Evolutionary conservation across 2,329 filamentous ascomycete species (phyloP).

Genomic region (Aspergillus niger): DNA sequence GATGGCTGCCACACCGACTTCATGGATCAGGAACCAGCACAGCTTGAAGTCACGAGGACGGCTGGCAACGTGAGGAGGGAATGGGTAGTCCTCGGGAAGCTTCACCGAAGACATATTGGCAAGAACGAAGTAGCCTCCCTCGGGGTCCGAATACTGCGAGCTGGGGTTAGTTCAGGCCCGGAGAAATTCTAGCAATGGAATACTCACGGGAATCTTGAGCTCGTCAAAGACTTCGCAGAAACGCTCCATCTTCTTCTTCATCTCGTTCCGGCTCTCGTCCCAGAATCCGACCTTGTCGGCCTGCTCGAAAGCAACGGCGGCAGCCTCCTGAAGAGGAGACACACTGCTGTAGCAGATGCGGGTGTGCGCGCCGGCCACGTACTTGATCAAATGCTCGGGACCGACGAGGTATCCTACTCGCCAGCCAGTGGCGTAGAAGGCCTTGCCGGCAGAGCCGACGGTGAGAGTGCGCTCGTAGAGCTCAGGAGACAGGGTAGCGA

Average conservation of each 20-base stretch:
- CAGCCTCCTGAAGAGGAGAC: slow-evolving; percentile 90
- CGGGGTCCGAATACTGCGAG: slow-evolving; percentile 75
- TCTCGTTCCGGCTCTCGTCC: slow-evolving; percentile 78
- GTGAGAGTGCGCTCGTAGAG: slow-evolving; percentile 86
- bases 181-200: neutral
- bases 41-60: slow-evolving; percentile 93
- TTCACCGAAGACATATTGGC: slow-evolving; percentile 89
- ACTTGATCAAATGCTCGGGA: slow-evolving; percentile 81
- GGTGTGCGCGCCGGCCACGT: slow-evolving; percentile 89
- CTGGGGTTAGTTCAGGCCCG: slow-evolving; percentile 4
- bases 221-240: slow-evolving; percentile 84
- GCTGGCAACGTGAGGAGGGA: slow-evolving; percentile 83
- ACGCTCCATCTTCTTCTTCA: slow-evolving; percentile 82
- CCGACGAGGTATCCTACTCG: slow-evolving; percentile 95
- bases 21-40: slow-evolving; percentile 94
- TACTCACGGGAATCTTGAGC: slow-evolving; percentile 63
- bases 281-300: slow-evolving; percentile 86
- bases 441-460: slow-evolving; percentile 94
- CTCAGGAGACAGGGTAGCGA: slow-evolving; percentile 87
- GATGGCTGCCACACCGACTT: slow-evolving; percentile 92
- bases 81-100: slow-evolving; percentile 79
- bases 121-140: slow-evolving; percentile 96
- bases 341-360: slow-evolving; percentile 95
- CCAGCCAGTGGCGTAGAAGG: slow-evolving; percentile 98
- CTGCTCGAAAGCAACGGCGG: slow-evolving; percentile 89